Conservation (phyloP, 2,329 filamentous ascomycete species). For the Simplicillium sp. region DNA sequence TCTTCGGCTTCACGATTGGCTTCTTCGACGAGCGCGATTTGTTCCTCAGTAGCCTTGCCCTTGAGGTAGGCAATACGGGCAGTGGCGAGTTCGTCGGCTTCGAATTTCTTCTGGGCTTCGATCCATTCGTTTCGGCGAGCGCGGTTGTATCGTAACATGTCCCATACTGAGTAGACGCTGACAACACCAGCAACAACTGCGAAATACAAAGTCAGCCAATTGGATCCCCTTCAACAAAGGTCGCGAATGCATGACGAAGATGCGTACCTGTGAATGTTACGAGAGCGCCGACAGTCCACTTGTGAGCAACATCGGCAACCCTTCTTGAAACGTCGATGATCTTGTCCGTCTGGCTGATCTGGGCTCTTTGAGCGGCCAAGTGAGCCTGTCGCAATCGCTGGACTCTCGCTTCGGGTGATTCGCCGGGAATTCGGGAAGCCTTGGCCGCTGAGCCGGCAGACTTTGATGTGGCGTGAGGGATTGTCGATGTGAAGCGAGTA, state of each 20-base stretch:
- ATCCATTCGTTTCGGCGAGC: constrained; percentile 50
- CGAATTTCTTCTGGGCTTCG: constrained; percentile 43
- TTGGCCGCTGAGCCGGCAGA: constrained; percentile 26
- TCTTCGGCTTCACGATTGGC: constrained; percentile 38
- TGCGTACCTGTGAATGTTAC: constrained; percentile 47
- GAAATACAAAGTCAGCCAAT: neutral
- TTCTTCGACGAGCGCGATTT: constrained; percentile 47
- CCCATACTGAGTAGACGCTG: constrained; percentile 49
- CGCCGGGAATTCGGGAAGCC: constrained; percentile 27
- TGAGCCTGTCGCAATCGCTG: constrained; percentile 58
- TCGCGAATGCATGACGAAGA: neutral
- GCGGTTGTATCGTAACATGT: constrained; percentile 53
- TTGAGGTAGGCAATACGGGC: constrained; percentile 53
- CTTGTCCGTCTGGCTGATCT: constrained; percentile 42
- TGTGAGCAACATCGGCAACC: constrained; percentile 47
- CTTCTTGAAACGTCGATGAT: constrained; percentile 37
- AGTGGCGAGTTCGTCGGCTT: constrained; percentile 43
- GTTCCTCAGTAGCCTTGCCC: constrained; percentile 45
- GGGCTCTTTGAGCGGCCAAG: constrained; percentile 52
- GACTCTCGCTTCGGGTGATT: constrained; percentile 63
- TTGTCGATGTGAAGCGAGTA: constrained; percentile 54
- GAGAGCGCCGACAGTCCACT: constrained; percentile 42
- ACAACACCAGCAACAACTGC: constrained; percentile 44
- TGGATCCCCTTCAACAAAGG: neutral
- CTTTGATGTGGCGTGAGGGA: constrained; percentile 58